These are phyloP conservation scores for Penicillium roqueforti DNA, from an alignment of 495 filamentous ascomycete genomes.

Conservation along the genomic window DNA sequence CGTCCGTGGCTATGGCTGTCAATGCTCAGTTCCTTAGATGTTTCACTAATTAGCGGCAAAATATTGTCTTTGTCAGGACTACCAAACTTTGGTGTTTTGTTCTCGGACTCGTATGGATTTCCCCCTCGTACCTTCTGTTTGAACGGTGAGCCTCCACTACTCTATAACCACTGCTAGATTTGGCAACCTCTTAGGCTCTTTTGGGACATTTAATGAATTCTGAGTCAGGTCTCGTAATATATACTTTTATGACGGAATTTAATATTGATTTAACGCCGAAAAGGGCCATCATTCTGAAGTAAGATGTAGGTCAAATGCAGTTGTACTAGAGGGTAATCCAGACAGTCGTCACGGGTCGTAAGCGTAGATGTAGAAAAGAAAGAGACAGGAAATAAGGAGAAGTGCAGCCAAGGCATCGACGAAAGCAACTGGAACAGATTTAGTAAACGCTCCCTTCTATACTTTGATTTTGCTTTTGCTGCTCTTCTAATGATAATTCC, in stretches of 20 bases:
- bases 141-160: not conserved
- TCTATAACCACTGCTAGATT: not conserved
- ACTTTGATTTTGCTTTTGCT: slow-evolving; percentile 35
- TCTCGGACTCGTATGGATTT: not conserved
- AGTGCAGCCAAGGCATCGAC: not conserved
- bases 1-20: not conserved
- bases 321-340: slow-evolving; percentile 2
- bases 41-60: slow-evolving; percentile 18
- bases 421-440: not conserved
- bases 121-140: not conserved
- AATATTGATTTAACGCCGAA: not conserved
- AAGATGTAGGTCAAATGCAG: not conserved
- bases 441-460: slow-evolving; percentile 39
- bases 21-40: slow-evolving; percentile 3
- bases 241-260: not conserved
- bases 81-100: not conserved
- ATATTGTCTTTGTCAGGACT: slow-evolving; percentile 24
- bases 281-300: not conserved
- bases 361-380: not conserved
- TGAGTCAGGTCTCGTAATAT: not conserved
- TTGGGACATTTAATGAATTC: not conserved
- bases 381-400: not conserved
- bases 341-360: slow-evolving; percentile 8
- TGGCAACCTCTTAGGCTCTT: not conserved
- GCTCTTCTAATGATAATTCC: slow-evolving; percentile 22